Percentiles rank a stretch among this genome's conserved stretches.
Evolutionary conservation across 139 green algal species (phyloP).

Genomic region (Microglena sp.): DNA sequence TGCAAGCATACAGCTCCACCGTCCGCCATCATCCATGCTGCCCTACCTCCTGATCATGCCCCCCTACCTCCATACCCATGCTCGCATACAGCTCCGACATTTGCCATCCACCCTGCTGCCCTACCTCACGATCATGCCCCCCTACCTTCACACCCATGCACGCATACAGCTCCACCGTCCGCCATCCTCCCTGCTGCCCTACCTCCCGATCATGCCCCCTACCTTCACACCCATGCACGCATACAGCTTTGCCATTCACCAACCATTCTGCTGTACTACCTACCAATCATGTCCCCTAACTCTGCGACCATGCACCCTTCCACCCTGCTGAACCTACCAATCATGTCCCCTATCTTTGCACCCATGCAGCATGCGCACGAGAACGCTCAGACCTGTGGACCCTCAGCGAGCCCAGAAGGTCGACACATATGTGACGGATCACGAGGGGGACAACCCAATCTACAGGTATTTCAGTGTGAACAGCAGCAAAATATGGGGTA

Average conservation of each 20-base stretch:
- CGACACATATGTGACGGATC: no score
- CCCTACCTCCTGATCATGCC: not conserved
- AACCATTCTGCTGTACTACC: not conserved
- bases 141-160: not conserved
- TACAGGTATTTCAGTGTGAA: no score
- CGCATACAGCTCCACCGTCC: no score
- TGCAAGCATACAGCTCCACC: not conserved
- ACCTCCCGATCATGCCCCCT: not conserved
- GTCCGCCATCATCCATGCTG: not conserved
- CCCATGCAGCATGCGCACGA: no score
- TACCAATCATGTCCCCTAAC: not conserved
- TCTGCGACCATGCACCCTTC: not conserved
- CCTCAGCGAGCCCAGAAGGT: no score
- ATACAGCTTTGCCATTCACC: not conserved
- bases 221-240: not conserved
- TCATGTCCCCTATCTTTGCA: no score
- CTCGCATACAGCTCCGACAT: conserved; percentile 45
- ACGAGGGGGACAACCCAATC: no score
- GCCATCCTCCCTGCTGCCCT: not conserved
- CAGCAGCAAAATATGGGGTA: no score
- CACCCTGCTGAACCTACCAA: no score
- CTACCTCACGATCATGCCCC: not conserved
- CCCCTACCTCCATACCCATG: not conserved
- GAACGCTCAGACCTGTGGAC: no score
- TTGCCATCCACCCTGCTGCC: conserved; percentile 28